These are phyloP conservation scores for Emmonsiellopsis sp. DNA, from an alignment of 2,329 filamentous ascomycete genomes.

Conservation along the genomic window DNA sequence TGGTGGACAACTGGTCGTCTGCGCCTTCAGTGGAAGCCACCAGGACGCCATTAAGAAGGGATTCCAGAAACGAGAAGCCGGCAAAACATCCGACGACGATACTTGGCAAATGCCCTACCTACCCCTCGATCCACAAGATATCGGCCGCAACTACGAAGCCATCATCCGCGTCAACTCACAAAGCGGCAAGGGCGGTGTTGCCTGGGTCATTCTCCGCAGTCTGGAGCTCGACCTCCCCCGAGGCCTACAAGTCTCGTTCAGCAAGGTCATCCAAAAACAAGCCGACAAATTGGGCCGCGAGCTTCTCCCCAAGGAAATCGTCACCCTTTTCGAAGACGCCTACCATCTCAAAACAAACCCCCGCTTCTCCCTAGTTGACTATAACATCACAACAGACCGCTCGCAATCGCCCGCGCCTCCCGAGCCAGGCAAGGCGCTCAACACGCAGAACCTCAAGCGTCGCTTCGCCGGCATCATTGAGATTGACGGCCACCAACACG, in stretches of 20 bases:
- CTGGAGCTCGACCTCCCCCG: conserved; percentile 87
- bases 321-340: conserved; percentile 73
- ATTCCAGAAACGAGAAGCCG: conserved; percentile 54
- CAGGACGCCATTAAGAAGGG: conserved; percentile 96
- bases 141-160: conserved; percentile 93
- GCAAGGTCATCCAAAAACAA: conserved; percentile 70
- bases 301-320: conserved; percentile 74
- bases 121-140: conserved; percentile 84
- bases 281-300: conserved; percentile 77
- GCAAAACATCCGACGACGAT: conserved; percentile 51
- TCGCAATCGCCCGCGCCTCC: conserved; percentile 63
- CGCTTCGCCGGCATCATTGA: conserved; percentile 77
- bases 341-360: conserved; percentile 80
- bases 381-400: conserved; percentile 79
- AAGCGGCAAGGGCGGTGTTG: conserved; percentile 85
- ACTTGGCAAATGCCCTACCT: conserved; percentile 84
- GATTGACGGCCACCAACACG: conserved; percentile 71
- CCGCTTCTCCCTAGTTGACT: conserved; percentile 79
- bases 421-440: conserved; percentile 59
- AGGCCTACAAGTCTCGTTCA: conserved; percentile 85
- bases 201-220: conserved; percentile 85
- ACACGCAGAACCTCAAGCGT: conserved; percentile 68
- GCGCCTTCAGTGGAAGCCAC: conserved; percentile 83
- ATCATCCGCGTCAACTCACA: conserved; percentile 98
- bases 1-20: conserved; percentile 82